Evolutionary conservation across 2,329 filamentous ascomycete genomes (phyloP), one percentile per base, ranked within the genome.

Genomic region (Neofusicoccum umdonicola): DNA sequence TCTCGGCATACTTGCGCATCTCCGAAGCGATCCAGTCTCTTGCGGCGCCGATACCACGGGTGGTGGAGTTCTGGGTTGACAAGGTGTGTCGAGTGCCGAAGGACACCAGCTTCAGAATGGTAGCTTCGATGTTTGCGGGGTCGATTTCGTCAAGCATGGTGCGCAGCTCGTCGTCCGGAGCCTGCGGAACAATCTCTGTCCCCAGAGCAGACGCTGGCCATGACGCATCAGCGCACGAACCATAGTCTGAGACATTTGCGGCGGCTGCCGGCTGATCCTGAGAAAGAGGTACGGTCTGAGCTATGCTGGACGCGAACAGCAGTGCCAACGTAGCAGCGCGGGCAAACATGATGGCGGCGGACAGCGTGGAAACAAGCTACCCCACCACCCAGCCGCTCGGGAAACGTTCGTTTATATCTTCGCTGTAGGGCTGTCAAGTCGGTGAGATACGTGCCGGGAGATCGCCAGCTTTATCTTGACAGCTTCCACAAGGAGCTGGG

Each of bases 1-100:
- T 73, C 17, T 77, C 73, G 2, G 84, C 84, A 66, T 82, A 81
- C 42, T 72, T 74, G 48, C 75, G 73, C 77, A 85, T 84, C 70
- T 86, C 80, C 27, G 74, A 73, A 37, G 79, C 78, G 54, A 87
- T 82, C 84, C 84, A 87, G 69, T 86, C 83, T 66, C 84, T 73
- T 11, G 85, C 84, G 5, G 84, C 84, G 1, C 84, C 83, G 61
- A 87, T 86, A 1, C 85, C 85, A 4, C 81, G 76, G 2, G 77
- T 81, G 3, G 78, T 78, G 39, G 79, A 80, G 65, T 82, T 85
- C 67, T 85, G 83, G 1, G 74, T 78, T 4, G 83, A 85, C 0
- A 86, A 74, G 0, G 85, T 87, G 69, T 87, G 84, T 7, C 85
- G 78, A 4, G 85, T 87, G 34, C 83, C 84, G 67, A 86, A 87